phyloP scores from a whole-genome alignment of 345 rosid genomes.

The Rubroshorea leprosula region DNA sequence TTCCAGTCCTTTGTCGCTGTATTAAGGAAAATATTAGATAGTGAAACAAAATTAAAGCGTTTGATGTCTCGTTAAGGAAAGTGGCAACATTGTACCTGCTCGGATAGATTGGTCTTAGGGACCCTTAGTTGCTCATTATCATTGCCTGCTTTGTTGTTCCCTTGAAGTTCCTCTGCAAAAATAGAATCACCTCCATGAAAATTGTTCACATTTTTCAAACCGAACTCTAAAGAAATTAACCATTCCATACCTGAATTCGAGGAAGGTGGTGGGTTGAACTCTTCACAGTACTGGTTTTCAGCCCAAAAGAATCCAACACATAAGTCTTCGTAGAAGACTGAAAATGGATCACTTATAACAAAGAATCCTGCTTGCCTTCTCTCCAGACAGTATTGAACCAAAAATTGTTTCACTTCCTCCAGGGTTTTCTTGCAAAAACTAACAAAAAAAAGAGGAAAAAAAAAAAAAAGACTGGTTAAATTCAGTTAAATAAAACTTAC shows the following conservation, averaged over 20 bases:
- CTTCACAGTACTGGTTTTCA: conserved; percentile 6
- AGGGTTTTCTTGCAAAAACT: conserved; percentile 37
- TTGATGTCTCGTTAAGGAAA: neutral
- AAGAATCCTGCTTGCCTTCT: conserved; percentile 29
- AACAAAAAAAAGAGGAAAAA: too few relatives aligned
- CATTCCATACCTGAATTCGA: neutral
- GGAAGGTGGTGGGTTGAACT: conserved; percentile 14
- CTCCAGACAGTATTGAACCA: conserved; percentile 37
- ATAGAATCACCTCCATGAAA: neutral
- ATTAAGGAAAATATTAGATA: neutral
- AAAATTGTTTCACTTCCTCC: conserved; percentile 38
- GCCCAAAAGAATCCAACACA: conserved; percentile 31
- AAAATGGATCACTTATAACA: conserved; percentile 41
- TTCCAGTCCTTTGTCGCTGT: conserved; percentile 58
- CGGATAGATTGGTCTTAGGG: conserved; percentile 17
- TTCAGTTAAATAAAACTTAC: too few relatives aligned
- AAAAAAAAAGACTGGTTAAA: neutral
- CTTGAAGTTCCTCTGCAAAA: conserved; percentile 21
- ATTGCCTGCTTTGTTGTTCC: conserved; percentile 9
- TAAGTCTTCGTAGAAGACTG: conserved; percentile 39
- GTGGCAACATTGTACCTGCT: conserved; percentile 30
- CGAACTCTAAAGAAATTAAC: too few relatives aligned
- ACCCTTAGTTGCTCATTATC: conserved; percentile 14
- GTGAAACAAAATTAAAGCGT: too few relatives aligned
- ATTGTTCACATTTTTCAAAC: too few relatives aligned